Conservation (phyloP, 352 stramenopile species). For the Phytophthora foliorum region DNA sequence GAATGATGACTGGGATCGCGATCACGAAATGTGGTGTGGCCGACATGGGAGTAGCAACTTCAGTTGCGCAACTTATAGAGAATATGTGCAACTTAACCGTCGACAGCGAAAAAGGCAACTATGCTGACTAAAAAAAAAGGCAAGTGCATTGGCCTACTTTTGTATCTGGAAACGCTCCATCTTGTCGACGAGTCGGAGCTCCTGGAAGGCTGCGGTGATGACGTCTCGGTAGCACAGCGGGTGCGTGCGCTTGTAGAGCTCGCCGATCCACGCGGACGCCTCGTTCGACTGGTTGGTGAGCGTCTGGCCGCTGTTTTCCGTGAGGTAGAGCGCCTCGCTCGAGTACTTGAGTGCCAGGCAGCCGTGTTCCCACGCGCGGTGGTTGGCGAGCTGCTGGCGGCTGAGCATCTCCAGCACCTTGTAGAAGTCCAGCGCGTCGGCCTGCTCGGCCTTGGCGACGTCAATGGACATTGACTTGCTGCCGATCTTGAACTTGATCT, state of each 20-base stretch:
- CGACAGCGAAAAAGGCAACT: too few relatives aligned
- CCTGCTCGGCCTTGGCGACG: constrained; percentile 55
- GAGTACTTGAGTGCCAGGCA: constrained; percentile 54
- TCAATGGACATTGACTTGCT: constrained; percentile 57
- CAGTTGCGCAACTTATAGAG: not conserved
- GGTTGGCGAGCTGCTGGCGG: constrained; percentile 51
- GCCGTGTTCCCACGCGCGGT: constrained; percentile 56
- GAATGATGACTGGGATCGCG: constrained; percentile 10
- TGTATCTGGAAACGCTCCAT: constrained; percentile 41
- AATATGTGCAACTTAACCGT: not conserved
- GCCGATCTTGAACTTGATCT: constrained; percentile 69
- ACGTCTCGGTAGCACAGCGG: constrained; percentile 63
- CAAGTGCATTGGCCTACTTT: constrained; percentile 8
- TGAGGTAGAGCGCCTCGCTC: constrained; percentile 51
- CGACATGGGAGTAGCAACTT: not conserved
- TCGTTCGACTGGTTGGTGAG: constrained; percentile 56
- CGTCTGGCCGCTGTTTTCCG: constrained; percentile 52
- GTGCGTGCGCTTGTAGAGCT: constrained; percentile 59
- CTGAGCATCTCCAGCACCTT: constrained; percentile 64
- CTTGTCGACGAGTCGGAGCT: constrained; percentile 48
- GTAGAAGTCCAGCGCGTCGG: constrained; percentile 50
- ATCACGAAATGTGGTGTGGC: not conserved
- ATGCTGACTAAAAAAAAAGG: not conserved
- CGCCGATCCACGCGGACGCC: constrained; percentile 53
- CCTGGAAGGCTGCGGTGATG: constrained; percentile 53